phyloP scores from a whole-genome alignment of 805 yeast species.

The Lachancea nothofagi region DNA sequence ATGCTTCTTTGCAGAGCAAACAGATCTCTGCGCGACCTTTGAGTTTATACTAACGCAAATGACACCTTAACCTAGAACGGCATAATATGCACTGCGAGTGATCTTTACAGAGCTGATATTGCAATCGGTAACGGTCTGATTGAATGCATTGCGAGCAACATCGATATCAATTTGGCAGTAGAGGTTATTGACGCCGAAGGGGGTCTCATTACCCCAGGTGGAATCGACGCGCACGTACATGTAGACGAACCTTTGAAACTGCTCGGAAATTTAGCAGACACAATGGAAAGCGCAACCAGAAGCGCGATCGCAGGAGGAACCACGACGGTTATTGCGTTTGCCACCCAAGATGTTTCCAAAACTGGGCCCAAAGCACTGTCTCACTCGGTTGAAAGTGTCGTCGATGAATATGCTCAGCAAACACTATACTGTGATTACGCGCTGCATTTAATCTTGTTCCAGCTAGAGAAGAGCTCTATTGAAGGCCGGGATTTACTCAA shows the following conservation, averaged over 20 bases:
- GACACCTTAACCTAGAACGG: slow-evolving; percentile 13
- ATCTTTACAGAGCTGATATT: slow-evolving; percentile 32
- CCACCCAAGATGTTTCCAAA: slow-evolving; percentile 36
- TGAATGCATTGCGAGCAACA: slow-evolving; percentile 31
- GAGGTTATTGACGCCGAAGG: slow-evolving; percentile 42
- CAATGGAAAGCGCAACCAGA: slow-evolving; percentile 40
- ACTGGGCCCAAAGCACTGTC: slow-evolving; percentile 33
- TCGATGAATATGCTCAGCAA: slow-evolving; percentile 17
- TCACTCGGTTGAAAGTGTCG: slow-evolving; percentile 28
- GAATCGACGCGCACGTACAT: slow-evolving; percentile 47
- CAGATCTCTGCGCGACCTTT: too few species aligned
- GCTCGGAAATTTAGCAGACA: slow-evolving; percentile 36
- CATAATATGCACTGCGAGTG: slow-evolving; percentile 20
- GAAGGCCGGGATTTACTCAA: slow-evolving; percentile 19
- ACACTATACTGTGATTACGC: slow-evolving; percentile 42
- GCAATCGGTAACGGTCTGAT: slow-evolving; percentile 40
- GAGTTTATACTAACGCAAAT: background rate
- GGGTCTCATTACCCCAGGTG: slow-evolving; percentile 46
- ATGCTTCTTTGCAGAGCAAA: background rate
- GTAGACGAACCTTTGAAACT: slow-evolving; percentile 39
- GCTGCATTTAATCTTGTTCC: slow-evolving; percentile 42
- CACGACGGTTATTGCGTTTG: slow-evolving; percentile 44
- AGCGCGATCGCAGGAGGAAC: slow-evolving; percentile 48
- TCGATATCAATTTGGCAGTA: slow-evolving; percentile 22
- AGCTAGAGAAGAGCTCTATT: slow-evolving; percentile 16